Base-by-base conservation (phyloP, 352 stramenopile genomes). In the Pythium dissimile region DNA sequence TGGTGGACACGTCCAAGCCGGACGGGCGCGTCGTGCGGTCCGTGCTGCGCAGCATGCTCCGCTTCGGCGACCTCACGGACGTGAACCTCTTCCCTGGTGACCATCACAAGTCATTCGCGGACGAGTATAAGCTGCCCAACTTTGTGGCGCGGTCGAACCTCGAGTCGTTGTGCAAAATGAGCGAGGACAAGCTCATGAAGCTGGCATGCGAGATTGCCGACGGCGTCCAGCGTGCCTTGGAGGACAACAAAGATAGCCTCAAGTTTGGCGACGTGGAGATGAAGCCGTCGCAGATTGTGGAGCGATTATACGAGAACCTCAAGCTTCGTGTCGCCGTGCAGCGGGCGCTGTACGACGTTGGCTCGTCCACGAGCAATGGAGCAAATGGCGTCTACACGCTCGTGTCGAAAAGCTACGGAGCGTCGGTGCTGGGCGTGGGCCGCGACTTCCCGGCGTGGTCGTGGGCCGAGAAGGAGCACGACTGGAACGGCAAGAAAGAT, bases 301-400 rank as follows among this genome's bases (percentile, higher is more conserved):
- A 92, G 65, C 77, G 85, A 3, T 61, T 94, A 47, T 92, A 91
- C 41, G 85, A 94, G 32, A 94, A 94, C 55, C 59, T 94, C 3
- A 94, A 94, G 64, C 71, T 94, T 2, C 80, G 85, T 6, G 75
- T 94, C 8, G 85, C 83, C 26, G 78, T 94, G 41, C 85, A 94
- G 59, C 83, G 83, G 8, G 83, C 83, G 0, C 53, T 94, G 28
- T 71, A 77, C 11, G 76, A 75, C 0, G 65, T 69, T 20, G 87
- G 72, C 31, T 62, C 66, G 3, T 48, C 72, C 51, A 52, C 55
- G 50, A 64, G 61, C 39, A 82, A 87, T 52, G 79, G 82, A 5
- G 16, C 48, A 7, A 62, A 32, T 26, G 37, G 52, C 1, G 84
- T 80, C 18, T 92, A 94, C 50, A 71, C 77, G 41, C 59, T 94